Conservation (phyloP, 2,329 filamentous ascomycete genomes). For the Fusarium sp. region DNA sequence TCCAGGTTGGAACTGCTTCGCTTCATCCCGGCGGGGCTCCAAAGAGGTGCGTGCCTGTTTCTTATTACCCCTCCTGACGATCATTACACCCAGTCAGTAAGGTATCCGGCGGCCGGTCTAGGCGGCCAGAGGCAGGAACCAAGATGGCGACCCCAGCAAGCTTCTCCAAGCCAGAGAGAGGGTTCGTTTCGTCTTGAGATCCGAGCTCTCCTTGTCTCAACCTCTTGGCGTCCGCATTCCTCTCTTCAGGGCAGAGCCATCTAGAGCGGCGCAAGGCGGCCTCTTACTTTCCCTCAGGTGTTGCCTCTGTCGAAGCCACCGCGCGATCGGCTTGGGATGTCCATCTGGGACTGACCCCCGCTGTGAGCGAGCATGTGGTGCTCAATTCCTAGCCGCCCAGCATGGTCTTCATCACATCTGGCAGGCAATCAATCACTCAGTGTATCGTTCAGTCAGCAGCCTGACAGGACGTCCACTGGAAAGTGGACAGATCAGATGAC, state of each 20-base stretch:
- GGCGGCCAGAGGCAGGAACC: conserved; percentile 1
- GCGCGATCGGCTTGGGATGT: not conserved
- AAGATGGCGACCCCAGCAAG: conserved; percentile 1
- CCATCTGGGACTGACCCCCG: conserved; percentile 15
- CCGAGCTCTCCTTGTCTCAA: conserved; percentile 3
- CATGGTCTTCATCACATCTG: conserved; percentile 40
- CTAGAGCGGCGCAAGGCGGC: not conserved
- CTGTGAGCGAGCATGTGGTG: conserved; percentile 29
- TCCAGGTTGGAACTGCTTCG: conserved; percentile 9
- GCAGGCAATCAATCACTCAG: not conserved
- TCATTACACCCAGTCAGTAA: conserved; percentile 21
- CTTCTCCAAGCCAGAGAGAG: conserved; percentile 4
- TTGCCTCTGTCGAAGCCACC: not conserved
- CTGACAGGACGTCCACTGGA: conserved; percentile 19
- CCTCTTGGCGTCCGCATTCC: conserved; percentile 6
- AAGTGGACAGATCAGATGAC: conserved; percentile 38
- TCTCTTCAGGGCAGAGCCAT: not conserved
- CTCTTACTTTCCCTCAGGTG: not conserved
- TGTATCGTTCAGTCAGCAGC: conserved; percentile 26
- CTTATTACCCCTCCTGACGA: conserved; percentile 30
- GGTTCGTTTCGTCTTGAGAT: conserved; percentile 29
- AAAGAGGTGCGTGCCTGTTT: conserved; percentile 3
- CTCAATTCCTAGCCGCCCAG: conserved; percentile 41
- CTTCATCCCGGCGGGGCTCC: conserved; percentile 1
- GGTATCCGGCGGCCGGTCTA: conserved; percentile 4